phyloP scores from a whole-genome alignment of 2,329 filamentous ascomycete genomes.

The Stylonectria norvegica region DNA sequence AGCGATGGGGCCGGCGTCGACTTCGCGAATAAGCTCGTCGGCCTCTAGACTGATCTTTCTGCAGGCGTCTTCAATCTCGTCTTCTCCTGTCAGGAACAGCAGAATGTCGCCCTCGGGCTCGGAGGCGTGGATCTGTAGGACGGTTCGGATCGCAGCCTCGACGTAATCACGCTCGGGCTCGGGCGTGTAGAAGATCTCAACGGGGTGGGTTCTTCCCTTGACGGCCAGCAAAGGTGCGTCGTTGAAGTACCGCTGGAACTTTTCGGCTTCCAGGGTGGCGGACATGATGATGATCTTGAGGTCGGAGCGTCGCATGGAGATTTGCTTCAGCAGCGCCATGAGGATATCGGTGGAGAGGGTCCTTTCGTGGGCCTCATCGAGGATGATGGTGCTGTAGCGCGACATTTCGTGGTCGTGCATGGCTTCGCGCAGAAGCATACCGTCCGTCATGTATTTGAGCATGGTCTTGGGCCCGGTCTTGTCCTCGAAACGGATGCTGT shows the following conservation, averaged over 20 bases:
- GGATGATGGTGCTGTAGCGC: constrained; percentile 95
- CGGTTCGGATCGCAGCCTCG: constrained; percentile 89
- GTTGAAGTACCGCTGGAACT: constrained; percentile 97
- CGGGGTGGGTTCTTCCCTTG: constrained; percentile 89
- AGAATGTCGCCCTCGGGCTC: constrained; percentile 91
- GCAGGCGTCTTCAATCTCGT: constrained; percentile 96
- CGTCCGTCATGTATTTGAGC: constrained; percentile 99
- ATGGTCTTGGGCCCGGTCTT: constrained; percentile 83
- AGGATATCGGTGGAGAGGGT: constrained; percentile 96
- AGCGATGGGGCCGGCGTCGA: constrained; percentile 82
- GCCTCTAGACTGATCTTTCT: constrained; percentile 87
- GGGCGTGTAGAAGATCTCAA: constrained; percentile 97
- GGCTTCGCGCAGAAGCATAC: constrained; percentile 94
- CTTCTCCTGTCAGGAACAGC: constrained; percentile 93
- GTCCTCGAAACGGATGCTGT: constrained; percentile 98
- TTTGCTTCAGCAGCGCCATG: constrained; percentile 93
- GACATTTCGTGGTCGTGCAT: constrained; percentile 92
- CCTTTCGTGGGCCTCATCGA: constrained; percentile 97
- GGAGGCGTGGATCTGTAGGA: constrained; percentile 92
- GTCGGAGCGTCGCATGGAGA: constrained; percentile 76
- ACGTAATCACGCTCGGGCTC: constrained; percentile 96
- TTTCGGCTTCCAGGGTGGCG: constrained; percentile 93
- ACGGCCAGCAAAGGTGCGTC: constrained; percentile 90
- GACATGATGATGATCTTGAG: constrained; percentile 99
- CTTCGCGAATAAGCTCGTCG: constrained; percentile 88